Evolutionary conservation across 306 rosid species (phyloP).

Genomic region (Crotalaria pallida): DNA sequence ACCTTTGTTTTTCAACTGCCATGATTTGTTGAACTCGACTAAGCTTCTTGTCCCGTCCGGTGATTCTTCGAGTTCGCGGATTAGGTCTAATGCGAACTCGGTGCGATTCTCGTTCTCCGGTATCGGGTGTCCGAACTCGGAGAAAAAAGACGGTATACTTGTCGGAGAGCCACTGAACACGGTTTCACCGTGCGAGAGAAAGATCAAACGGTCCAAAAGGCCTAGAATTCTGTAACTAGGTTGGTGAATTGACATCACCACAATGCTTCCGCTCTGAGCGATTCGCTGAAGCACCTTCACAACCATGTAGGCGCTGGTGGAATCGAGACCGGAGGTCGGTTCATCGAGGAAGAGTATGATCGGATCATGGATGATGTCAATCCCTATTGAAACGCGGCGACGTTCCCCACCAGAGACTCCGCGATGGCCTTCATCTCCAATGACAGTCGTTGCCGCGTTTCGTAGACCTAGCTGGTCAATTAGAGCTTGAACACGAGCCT

Average conservation of each 20-base stretch:
- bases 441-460: conserved; percentile 58
- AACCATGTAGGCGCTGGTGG: conserved; percentile 92
- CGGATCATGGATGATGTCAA: conserved; percentile 84
- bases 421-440: conserved; percentile 88
- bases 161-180: conserved; percentile 67
- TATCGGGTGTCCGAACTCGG: conserved; percentile 71
- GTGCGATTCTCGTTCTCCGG: conserved; percentile 77
- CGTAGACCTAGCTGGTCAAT: conserved; percentile 79
- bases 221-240: conserved; percentile 82
- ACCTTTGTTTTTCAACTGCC: conserved; percentile 36
- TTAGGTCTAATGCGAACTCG: conserved; percentile 75
- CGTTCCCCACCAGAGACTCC: conserved; percentile 93
- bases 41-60: conserved; percentile 56
- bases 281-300: conserved; percentile 81
- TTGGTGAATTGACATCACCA: conserved; percentile 77
- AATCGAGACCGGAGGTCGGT: conserved; percentile 88
- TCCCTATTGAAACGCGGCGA: conserved; percentile 85
- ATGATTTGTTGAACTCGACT: conserved; percentile 68
- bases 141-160: conserved; percentile 42
- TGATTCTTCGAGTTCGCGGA: conserved; percentile 69
- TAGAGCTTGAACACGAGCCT: conserved; percentile 66
- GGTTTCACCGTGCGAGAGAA: conserved; percentile 80
- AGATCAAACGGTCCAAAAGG: conserved; percentile 62
- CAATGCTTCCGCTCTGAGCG: conserved; percentile 84
- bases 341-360: conserved; percentile 81